Evolutionary conservation across 768 basidiomycete species (phyloP).

Genomic region (Suillus bovinus): DNA sequence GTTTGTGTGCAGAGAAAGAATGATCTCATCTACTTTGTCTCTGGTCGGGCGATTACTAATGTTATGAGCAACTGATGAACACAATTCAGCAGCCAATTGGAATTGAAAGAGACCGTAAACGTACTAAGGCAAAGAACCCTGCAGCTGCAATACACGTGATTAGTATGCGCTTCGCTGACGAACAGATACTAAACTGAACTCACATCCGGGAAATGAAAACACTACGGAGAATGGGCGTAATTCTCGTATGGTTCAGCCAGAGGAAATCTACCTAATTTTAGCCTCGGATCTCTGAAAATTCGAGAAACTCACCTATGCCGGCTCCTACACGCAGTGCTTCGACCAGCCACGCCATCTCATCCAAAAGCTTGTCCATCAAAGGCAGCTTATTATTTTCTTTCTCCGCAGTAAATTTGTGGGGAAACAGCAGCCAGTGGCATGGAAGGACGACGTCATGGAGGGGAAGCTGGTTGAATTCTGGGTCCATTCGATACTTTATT

Average conservation of each 20-base stretch:
- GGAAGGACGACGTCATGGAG: conserved; percentile 55
- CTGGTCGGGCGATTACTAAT: conserved; percentile 6
- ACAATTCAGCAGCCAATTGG: conserved; percentile 17
- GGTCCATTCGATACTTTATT: conserved; percentile 32
- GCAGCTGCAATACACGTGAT: conserved; percentile 37
- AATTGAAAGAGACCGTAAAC: conserved; percentile 19
- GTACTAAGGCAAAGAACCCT: conserved; percentile 47
- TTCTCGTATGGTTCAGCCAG: conserved; percentile 11
- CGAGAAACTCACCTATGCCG: conserved; percentile 26
- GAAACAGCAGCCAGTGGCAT: conserved; percentile 47
- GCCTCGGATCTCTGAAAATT: background rate
- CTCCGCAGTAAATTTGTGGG: conserved; percentile 16
- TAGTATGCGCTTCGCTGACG: background rate
- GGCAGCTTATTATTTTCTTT: conserved; percentile 14
- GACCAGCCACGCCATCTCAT: conserved; percentile 25
- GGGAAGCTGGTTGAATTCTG: background rate
- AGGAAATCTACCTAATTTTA: background rate
- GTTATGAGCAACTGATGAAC: conserved; percentile 36
- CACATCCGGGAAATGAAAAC: conserved; percentile 51
- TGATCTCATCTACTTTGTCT: conserved; percentile 8
- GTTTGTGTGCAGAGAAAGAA: conserved; percentile 14
- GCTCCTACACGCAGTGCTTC: conserved; percentile 29
- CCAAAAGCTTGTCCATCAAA: conserved; percentile 16
- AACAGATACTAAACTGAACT: conserved; percentile 18
- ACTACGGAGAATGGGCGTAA: conserved; percentile 27